Base-by-base conservation (phyloP, 2,329 filamentous ascomycete genomes). In the Colletotrichum camelliae region DNA sequence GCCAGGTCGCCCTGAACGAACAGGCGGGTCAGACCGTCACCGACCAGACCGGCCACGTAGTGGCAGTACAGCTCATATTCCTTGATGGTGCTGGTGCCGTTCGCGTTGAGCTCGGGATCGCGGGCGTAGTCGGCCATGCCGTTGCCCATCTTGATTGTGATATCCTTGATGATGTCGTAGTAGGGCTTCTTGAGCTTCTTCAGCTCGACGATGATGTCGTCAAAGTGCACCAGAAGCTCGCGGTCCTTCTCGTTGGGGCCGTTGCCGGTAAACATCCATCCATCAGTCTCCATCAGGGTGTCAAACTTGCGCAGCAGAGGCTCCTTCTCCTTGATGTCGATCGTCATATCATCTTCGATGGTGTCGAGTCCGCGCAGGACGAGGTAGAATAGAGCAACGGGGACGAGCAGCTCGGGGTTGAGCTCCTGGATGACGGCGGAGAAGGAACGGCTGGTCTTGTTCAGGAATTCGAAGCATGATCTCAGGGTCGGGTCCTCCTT, bases 341-440 rank as follows among this genome's bases (percentile, higher is more conserved):
- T 93, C 7, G 96, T 98, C 93, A 98, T 98, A 85, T 99, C 97
- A 88, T 99, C 97, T 86, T 99, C 97, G 76, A 99, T 95, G n/a
- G 97, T 99, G 85, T 99, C 97, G 67, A 99, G 91, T 62, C 95
- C 97, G 77, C 97, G 95, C 70, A 99, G 90, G 69, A 95, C 91
- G 33, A 99, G 91, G 87, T 99, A 99, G 90, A 99, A 99, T 12
- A 98, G 89, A 72, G 93, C 93, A 61, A 98, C 91, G 29, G 97
- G 96, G 55, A 98, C 91, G 43, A 98, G 91, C 37, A 99, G 92
- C 86, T 99, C 96, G 1, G 96, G 96, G 83, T 98, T 96, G 58
- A 99, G 91, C 87, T 99, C 97, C 86, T 98, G 93, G 78, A 99
- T 99, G 83, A 99, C 97, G 62, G 95, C 90, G 68, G 94, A 90